Evolutionary conservation across 2,329 filamentous ascomycete species (phyloP).

Genomic region (Clonostachys rhizophaga): DNA sequence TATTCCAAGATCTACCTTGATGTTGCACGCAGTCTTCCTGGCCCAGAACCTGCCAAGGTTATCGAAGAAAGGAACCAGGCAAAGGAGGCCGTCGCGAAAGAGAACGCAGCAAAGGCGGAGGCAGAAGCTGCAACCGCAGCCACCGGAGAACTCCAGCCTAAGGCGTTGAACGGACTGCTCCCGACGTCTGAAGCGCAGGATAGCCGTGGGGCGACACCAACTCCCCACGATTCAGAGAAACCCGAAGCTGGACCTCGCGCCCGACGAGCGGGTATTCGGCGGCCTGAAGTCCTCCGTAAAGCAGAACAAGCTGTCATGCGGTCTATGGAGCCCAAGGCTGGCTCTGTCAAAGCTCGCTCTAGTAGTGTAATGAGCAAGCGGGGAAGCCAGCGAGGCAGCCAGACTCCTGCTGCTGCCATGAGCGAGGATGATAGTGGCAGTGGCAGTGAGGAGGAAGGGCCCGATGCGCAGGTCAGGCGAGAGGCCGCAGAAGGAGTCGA

Average conservation of each 20-base stretch:
- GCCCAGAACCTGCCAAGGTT: conserved; percentile 37
- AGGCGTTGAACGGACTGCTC: conserved; percentile 32
- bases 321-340: conserved; percentile 42
- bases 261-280: conserved; percentile 40
- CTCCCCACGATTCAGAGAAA: conserved; percentile 31
- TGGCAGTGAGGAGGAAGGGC: conserved; percentile 26
- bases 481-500: conserved; percentile 24
- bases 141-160: conserved; percentile 15
- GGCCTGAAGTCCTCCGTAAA: conserved; percentile 55
- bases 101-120: conserved; percentile 25
- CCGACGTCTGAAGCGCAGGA: conserved; percentile 35
- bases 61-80: conserved; percentile 39
- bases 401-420: conserved; percentile 26
- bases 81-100: conserved; percentile 21
- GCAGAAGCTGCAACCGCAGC: conserved; percentile 23
- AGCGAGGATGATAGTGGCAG: conserved; percentile 16
- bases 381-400: conserved; percentile 40
- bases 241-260: conserved; percentile 31
- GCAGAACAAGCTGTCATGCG: conserved; percentile 54
- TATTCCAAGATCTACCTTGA: conserved; percentile 75
- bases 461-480: conserved; percentile 29
- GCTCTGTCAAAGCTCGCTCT: conserved; percentile 34
- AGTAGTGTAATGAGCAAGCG: conserved; percentile 32
- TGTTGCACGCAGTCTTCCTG: conserved; percentile 55
- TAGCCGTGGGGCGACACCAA: conserved; percentile 20